These are phyloP conservation scores for Tetraselmis striata DNA, from an alignment of 139 green algal genomes.

Conservation along the genomic window DNA sequence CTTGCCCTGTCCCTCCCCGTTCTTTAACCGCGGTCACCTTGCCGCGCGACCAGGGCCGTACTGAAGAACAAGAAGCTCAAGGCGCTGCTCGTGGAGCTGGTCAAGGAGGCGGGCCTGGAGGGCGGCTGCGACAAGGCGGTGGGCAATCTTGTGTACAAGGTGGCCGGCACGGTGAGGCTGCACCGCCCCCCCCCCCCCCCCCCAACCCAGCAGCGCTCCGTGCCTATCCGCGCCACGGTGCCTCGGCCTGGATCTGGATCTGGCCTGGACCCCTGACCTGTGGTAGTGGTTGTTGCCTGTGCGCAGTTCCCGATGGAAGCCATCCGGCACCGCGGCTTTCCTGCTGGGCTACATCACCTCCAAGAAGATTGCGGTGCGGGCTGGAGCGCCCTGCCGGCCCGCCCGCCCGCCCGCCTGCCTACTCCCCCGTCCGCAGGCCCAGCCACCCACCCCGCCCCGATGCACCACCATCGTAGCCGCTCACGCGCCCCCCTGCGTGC, in stretches of 20 bases:
- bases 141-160: slow-evolving; percentile 73
- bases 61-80: slow-evolving; percentile 74
- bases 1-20: background rate
- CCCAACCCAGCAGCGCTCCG: background rate
- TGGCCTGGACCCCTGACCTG: background rate
- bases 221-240: background rate
- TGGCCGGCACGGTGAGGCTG: slow-evolving; percentile 59
- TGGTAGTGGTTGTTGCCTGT: background rate
- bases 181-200: background rate
- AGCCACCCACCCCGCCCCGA: too few relatives aligned
- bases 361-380: slow-evolving; percentile 66
- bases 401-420: too few relatives aligned
- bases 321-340: slow-evolving; percentile 56
- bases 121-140: slow-evolving; percentile 60
- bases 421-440: too few relatives aligned
- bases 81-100: slow-evolving; percentile 56
- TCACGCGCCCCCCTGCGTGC: background rate
- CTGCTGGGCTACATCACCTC: slow-evolving; percentile 64
- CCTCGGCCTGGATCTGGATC: background rate
- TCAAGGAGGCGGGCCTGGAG: slow-evolving; percentile 57
- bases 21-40: background rate
- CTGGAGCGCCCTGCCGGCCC: too few relatives aligned
- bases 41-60: slow-evolving; percentile 40
- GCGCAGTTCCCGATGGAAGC: slow-evolving; percentile 76
- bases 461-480: background rate